Evolutionary conservation across 2,329 filamentous ascomycete genomes (phyloP).

Genomic region (Stachybotrys elegans): DNA sequence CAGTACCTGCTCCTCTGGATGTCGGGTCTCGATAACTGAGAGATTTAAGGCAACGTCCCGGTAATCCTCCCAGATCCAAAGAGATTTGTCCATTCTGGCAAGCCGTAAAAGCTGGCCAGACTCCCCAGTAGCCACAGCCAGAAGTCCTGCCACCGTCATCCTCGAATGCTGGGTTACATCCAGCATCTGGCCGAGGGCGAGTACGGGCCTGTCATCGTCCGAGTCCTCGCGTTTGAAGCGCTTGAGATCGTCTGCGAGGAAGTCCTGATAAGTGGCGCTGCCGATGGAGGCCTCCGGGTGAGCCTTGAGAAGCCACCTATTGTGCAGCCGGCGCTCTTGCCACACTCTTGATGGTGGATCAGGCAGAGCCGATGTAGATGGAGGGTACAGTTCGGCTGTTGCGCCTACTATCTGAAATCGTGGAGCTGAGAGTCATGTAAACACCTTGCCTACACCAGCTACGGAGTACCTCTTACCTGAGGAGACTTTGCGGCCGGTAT

Average conservation of each 20-base stretch:
- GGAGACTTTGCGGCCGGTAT: constrained; percentile 23
- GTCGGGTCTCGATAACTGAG: constrained; percentile 33
- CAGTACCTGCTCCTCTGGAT: constrained; percentile 40
- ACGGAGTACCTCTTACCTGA: constrained; percentile 16
- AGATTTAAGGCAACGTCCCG: constrained; percentile 42
- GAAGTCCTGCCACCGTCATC: constrained; percentile 25
- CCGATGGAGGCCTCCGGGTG: constrained; percentile 46
- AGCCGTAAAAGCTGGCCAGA: constrained; percentile 55
- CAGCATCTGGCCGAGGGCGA: constrained; percentile 52
- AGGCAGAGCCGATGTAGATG: constrained; percentile 20
- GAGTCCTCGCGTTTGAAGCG: constrained; percentile 22
- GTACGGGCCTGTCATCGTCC: constrained; percentile 24
- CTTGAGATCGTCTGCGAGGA: constrained; percentile 31
- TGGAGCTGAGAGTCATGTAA: constrained; percentile 18
- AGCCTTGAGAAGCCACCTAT: constrained; percentile 44
- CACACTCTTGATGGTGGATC: constrained; percentile 19
- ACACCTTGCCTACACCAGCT: constrained; percentile 1
- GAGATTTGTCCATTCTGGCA: constrained; percentile 41
- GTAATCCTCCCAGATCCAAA: constrained; percentile 49
- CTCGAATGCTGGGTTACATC: constrained; percentile 28
- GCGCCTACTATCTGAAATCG: constrained; percentile 26
- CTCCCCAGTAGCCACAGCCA: constrained; percentile 49
- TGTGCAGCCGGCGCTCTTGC: constrained; percentile 29
- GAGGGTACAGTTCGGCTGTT: constrained; percentile 27
- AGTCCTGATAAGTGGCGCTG: constrained; percentile 22